Percentiles rank a stretch among this genome's conserved stretches.
Evolutionary conservation across 192 early-diverging fungal genomes (phyloP).

Genomic region (Lobosporangium transversale): DNA sequence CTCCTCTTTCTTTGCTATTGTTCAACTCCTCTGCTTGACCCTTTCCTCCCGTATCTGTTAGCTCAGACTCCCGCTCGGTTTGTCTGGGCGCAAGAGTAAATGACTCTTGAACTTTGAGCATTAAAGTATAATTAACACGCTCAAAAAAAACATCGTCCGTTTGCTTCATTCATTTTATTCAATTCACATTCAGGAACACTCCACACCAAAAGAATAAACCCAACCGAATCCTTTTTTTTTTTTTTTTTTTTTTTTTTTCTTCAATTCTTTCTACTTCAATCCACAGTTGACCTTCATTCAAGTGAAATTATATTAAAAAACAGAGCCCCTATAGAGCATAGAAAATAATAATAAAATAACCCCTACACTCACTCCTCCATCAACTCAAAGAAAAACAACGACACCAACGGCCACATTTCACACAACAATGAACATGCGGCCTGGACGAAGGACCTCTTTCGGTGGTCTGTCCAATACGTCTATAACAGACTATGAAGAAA

Average conservation of each 20-base stretch:
- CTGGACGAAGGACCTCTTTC: neutral
- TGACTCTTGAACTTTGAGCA: too few relatives aligned
- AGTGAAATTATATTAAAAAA: neutral
- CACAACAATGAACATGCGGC: neutral
- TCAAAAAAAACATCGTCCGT: too few relatives aligned
- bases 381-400: neutral
- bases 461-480: constrained; percentile 28
- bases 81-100: neutral
- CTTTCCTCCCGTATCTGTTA: neutral
- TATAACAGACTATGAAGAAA: constrained; percentile 41
- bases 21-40: neutral
- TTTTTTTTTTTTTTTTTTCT: neutral
- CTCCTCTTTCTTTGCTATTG: neutral
- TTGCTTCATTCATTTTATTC: too few relatives aligned
- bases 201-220: neutral
- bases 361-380: too few relatives aligned
- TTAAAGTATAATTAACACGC: too few relatives aligned
- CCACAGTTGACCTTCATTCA: neutral
- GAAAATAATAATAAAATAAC: neutral
- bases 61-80: neutral
- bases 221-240: neutral
- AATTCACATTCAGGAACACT: too few relatives aligned
- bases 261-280: neutral
- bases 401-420: neutral
- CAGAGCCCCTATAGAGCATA: neutral